Evolutionary conservation across 2,329 filamentous ascomycete genomes (phyloP).

Genomic region (Ramularia endophylla): DNA sequence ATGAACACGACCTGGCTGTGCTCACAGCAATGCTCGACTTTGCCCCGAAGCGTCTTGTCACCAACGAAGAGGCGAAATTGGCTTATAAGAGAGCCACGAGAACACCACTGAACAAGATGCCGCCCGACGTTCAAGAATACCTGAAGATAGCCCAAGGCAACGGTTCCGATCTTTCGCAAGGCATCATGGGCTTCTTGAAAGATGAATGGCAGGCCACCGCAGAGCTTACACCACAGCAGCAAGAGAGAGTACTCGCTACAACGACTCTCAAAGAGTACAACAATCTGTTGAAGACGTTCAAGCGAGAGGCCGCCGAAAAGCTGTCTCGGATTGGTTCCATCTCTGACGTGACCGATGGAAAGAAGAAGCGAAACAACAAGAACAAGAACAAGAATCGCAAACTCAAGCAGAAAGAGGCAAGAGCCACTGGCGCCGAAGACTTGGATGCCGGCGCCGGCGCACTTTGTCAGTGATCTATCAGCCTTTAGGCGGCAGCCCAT

Average conservation of each 20-base stretch:
- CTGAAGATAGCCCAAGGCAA: neutral
- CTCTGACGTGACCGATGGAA: neutral
- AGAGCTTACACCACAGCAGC: neutral
- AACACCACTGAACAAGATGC: neutral
- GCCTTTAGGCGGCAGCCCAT: too few relatives aligned
- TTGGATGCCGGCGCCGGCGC: neutral
- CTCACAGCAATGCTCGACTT: neutral
- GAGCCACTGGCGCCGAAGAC: neutral
- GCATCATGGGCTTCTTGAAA: neutral
- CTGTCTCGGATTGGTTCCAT: neutral
- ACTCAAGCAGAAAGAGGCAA: constrained; percentile 5
- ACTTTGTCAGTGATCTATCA: neutral
- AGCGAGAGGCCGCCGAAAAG: neutral
- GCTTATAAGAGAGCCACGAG: neutral
- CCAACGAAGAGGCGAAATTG: neutral
- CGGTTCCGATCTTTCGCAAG: neutral
- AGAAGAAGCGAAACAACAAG: constrained; percentile 5
- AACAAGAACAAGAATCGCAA: constrained; percentile 9
- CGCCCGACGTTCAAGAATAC: neutral
- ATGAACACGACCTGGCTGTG: neutral
- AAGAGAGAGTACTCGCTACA: neutral
- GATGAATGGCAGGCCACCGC: neutral
- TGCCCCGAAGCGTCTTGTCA: neutral
- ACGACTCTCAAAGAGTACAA: constrained; percentile 3
- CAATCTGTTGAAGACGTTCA: neutral